Evolutionary conservation across 2,329 filamentous ascomycete species (phyloP), one percentile per base, ranked within the genome.

Genomic region (Botryotinia convoluta): DNA sequence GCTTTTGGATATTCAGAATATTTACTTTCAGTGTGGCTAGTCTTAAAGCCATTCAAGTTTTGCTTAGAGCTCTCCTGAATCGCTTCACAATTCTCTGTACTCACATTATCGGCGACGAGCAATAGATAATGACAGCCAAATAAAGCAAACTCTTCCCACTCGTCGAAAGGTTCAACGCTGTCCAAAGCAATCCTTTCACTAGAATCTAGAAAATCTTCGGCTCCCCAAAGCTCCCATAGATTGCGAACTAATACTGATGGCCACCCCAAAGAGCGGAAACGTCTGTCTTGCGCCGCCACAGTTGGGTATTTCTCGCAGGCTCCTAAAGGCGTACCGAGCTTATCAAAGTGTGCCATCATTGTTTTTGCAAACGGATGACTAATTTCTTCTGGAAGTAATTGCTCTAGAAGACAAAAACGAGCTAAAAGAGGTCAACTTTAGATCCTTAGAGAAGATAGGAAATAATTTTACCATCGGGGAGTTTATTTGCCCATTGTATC

Each of bases 111-210:
- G 22, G 93, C 93, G 69, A 89, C 85, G 14, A 97, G 85, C 61
- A 98, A 83, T 77, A 95, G 92, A 82, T 97, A 97, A 82, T 98
- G 95, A 48, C 90, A 90, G 3, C 89, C 90, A 81, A 97, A 97
- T 0, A 97, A 84, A 3, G 92, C 90, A 80, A 98, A 94, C 79
- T 98, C 95, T 82, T 98, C 95, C 94, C 94, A 97, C 82, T 98
- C 95, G 81, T 98, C 95, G 80, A 98, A 98, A 0, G 92, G 90
- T 79, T 98, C 95, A 26, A 94, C 82, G 0, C 83, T 80, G 77
- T 97, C 91, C 22, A 98, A 83, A 18, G 83, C 83, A 51, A 81
- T 83, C 75, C 93, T 87, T 75, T 93, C 87, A 1, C 85, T 82
- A 1, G 86, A 79, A 9, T 85, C 85, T 32, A 97, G 82, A 80